Evolutionary conservation across 768 basidiomycete genomes (phyloP).

Genomic region (Mycena pura): DNA sequence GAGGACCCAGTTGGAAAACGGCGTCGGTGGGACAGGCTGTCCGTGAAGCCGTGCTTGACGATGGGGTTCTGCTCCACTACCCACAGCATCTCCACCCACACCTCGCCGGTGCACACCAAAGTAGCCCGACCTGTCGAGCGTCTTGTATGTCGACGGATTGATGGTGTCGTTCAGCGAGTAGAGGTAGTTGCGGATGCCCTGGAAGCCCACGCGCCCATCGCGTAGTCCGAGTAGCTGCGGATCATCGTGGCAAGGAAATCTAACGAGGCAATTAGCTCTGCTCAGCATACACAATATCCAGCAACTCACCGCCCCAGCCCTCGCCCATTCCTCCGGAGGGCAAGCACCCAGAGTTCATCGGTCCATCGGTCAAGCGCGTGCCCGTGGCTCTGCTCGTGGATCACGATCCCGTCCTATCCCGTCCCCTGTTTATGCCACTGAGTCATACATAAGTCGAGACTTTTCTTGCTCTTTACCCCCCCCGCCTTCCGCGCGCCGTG

Average conservation of each 20-base stretch:
- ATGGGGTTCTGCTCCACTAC: conserved; percentile 77
- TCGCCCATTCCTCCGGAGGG: conserved; percentile 98
- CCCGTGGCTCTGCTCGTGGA: conserved; percentile 92
- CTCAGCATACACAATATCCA: neutral
- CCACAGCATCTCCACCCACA: conserved; percentile 95
- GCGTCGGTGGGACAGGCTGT: conserved; percentile 81
- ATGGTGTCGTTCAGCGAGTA: conserved; percentile 78
- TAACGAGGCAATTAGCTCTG: conserved; percentile 19
- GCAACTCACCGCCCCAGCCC: conserved; percentile 81
- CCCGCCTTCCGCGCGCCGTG: too few relatives aligned
- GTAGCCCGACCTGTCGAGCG: conserved; percentile 91
- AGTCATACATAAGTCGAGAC: too few relatives aligned
- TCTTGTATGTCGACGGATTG: conserved; percentile 95
- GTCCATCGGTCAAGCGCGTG: conserved; percentile 94
- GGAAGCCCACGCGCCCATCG: conserved; percentile 97
- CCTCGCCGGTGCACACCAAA: conserved; percentile 94
- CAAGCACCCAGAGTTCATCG: conserved; percentile 89
- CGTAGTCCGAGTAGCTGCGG: conserved; percentile 83
- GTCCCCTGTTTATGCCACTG: too few relatives aligned
- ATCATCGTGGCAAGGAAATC: conserved; percentile 90
- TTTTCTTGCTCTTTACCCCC: too few relatives aligned
- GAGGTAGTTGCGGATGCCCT: conserved; percentile 89
- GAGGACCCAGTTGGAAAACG: conserved; percentile 68
- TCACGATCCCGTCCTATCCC: conserved; percentile 97
- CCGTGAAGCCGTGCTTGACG: conserved; percentile 80